Evolutionary conservation across 2,329 filamentous ascomycete species (phyloP).

Genomic region (Fusarium haematococcum): DNA sequence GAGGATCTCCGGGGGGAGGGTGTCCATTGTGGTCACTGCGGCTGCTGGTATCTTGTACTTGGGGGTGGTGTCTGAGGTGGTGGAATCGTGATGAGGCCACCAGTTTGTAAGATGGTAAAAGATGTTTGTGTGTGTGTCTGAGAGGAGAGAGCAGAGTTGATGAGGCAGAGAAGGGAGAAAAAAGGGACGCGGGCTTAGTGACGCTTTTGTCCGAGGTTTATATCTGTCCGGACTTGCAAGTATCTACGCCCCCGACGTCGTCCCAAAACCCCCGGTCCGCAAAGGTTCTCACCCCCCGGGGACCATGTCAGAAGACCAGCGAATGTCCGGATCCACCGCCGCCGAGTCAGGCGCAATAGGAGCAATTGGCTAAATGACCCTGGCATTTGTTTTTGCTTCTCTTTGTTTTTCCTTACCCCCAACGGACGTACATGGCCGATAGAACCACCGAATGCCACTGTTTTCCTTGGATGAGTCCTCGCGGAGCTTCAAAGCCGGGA

Average conservation of each 20-base stretch:
- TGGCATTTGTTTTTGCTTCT: background rate
- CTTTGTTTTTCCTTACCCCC: background rate
- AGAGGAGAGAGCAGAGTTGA: background rate
- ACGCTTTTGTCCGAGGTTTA: background rate
- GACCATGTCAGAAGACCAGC: conserved; percentile 18
- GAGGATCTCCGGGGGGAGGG: conserved; percentile 48
- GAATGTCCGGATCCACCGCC: conserved; percentile 1
- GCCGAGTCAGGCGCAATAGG: conserved; percentile 3
- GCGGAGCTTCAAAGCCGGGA: background rate
- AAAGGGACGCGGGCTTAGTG: background rate
- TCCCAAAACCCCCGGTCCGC: conserved; percentile 22
- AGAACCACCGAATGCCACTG: conserved; percentile 5
- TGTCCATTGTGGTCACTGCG: conserved; percentile 42
- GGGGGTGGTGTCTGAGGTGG: background rate
- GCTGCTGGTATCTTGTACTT: background rate
- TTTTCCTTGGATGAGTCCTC: conserved; percentile 14
- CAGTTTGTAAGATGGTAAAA: background rate
- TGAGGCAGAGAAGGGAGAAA: background rate
- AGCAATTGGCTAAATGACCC: conserved; percentile 20
- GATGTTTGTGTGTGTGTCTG: background rate
- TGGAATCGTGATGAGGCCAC: background rate
- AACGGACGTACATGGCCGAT: conserved; percentile 10
- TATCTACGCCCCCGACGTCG: conserved; percentile 21
- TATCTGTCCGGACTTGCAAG: conserved; percentile 10
- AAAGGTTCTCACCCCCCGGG: conserved; percentile 33